Percentiles rank a stretch among this genome's conserved stretches.
These are phyloP conservation scores for Cicer bijugum DNA, from an alignment of 306 rosid species.

Conservation along the genomic window DNA sequence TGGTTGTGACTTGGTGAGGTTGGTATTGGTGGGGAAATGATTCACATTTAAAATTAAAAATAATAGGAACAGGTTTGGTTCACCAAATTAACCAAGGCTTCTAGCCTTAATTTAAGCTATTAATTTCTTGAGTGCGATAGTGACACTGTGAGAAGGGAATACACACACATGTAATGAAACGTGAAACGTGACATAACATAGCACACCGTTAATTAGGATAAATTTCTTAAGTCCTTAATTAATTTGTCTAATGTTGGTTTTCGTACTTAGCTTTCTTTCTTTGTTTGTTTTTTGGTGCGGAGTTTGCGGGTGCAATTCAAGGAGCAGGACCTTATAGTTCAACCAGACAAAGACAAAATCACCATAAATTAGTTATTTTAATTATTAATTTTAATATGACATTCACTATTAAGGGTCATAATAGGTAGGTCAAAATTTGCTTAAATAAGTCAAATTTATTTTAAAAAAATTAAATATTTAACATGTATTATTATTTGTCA, in stretches of 20 bases:
- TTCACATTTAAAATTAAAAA: background rate
- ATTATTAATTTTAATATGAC: background rate
- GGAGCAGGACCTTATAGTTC: conserved; percentile 6
- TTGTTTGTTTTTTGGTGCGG: too few relatives aligned
- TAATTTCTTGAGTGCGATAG: conserved; percentile 30
- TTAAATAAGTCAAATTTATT: too few relatives aligned
- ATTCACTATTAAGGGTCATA: too few relatives aligned
- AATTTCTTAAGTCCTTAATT: too few relatives aligned
- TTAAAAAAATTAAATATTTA: too few relatives aligned
- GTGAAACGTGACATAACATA: too few relatives aligned
- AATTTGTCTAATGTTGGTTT: background rate
- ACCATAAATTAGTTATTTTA: background rate
- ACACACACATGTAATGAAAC: background rate
- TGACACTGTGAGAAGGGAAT: conserved; percentile 20
- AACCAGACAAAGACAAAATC: conserved; percentile 29
- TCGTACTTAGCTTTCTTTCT: background rate
- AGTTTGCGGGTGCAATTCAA: background rate
- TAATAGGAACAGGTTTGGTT: conserved; percentile 65
- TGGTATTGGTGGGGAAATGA: conserved; percentile 43
- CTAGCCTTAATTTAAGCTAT: conserved; percentile 20
- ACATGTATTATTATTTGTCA: too few relatives aligned
- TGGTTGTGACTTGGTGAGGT: conserved; percentile 70
- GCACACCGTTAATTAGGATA: too few relatives aligned
- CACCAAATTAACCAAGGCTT: conserved; percentile 69
- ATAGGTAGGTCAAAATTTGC: too few relatives aligned